Evolutionary conservation across 2,329 filamentous ascomycete species (phyloP).

Genomic region (Colletotrichum chlorophyti): DNA sequence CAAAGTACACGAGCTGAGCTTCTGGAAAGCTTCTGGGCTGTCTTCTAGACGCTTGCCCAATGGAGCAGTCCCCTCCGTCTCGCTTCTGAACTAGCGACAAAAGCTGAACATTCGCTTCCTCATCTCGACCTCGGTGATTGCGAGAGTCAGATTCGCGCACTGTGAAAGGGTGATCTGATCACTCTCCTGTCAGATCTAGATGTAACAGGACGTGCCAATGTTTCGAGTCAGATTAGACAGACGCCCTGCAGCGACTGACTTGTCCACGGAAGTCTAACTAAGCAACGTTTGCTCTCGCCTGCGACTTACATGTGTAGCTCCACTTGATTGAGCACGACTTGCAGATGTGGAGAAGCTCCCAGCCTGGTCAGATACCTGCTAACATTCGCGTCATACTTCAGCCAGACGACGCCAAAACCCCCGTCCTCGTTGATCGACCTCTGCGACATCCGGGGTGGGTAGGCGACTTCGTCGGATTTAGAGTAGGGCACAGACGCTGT

Average conservation of each 20-base stretch:
- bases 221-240: background rate
- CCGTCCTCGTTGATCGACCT: background rate
- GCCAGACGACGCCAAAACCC: too few relatives aligned
- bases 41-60: conserved; percentile 23
- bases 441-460: conserved; percentile 1
- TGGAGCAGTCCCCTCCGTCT: conserved; percentile 4
- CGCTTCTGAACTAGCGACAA: too few relatives aligned
- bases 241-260: too few relatives aligned
- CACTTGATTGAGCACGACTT: too few relatives aligned
- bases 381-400: too few relatives aligned
- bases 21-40: conserved; percentile 15
- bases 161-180: background rate
- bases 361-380: too few relatives aligned
- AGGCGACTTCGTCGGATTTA: conserved; percentile 2
- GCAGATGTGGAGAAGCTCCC: too few relatives aligned
- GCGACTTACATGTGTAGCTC: too few relatives aligned
- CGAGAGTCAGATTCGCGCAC: background rate
- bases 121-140: background rate
- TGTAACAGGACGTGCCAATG: background rate
- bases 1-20: background rate
- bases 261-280: too few relatives aligned
- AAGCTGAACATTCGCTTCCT: too few relatives aligned
- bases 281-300: too few relatives aligned
- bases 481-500: background rate
- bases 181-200: background rate